Evolutionary conservation across 306 rosid species (phyloP), one percentile per base, ranked within the genome.

Genomic region (Pyrus bretschneideri): DNA sequence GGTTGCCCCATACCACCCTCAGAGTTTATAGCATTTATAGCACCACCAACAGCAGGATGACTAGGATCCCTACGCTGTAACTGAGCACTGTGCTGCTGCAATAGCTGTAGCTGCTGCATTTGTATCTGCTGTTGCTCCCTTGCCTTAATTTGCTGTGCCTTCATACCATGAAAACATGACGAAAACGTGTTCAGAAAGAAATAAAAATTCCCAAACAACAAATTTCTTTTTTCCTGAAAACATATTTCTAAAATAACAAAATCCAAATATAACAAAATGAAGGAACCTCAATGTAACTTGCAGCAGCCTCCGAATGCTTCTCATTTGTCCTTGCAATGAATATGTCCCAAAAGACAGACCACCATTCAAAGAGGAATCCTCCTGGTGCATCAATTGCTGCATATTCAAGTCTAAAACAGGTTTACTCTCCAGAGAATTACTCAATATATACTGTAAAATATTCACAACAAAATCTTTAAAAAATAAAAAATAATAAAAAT

Each of bases 371-470:
- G 69, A 94, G 96, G 77, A 91, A 91, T 73, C 97, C 98, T 31
- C 96, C 96, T 55, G 97, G 98, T 75, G 97, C 98, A 94, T 94
- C 98, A 89, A 90, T 94, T 77, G 98, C 97, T 94, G 97, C 88
- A 88, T 71, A 80, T 83, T 66, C 73, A 82, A 66, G 71, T 74
- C 72, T 73, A 75, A 66, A 49, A 84, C 69, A 5, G 11, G 71
- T 67, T 63, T 71, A 76, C 30, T 49, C 59, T 64, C 30, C 1
- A 23, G 38, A 64, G 11, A n/a, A 51, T 62, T 30, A 35, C 27
- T 19, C 45, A 73, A 55, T 22, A 59, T 38, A 72, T 30, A 63
- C 21, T 18, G 12, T 9, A 18, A 19, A 5, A 33, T 33, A 64
- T 31, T 31, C 12, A 2, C 67, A 62, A 11, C 67, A 29, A 62